Conservation (phyloP, 495 filamentous ascomycete species). For the Aspergillus egyptiacus region DNA sequence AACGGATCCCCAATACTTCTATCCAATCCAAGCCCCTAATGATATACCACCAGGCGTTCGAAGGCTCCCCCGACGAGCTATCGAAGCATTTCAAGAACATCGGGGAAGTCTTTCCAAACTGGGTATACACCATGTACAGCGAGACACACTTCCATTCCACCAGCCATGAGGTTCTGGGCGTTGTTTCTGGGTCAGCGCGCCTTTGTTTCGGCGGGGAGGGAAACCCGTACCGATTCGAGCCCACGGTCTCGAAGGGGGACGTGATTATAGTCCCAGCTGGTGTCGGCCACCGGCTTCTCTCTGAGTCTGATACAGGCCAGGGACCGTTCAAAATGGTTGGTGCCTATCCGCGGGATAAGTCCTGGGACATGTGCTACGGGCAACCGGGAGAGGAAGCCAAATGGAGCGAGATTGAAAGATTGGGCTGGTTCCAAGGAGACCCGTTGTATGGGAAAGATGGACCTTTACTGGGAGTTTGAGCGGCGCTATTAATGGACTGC, state of each 20-base stretch:
- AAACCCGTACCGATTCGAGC: constrained; percentile 53
- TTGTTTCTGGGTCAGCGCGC: constrained; percentile 50
- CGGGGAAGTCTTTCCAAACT: constrained; percentile 55
- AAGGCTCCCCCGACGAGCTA: constrained; percentile 42
- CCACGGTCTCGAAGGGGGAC: constrained; percentile 52
- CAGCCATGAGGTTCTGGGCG: constrained; percentile 59
- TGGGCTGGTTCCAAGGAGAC: constrained; percentile 54
- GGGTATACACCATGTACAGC: constrained; percentile 62
- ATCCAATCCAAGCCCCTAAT: constrained; percentile 58
- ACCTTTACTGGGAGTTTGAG: constrained; percentile 39
- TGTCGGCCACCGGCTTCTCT: constrained; percentile 55
- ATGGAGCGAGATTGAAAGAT: constrained; percentile 35
- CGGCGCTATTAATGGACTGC: not conserved
- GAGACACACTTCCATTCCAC: constrained; percentile 61
- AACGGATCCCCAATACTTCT: constrained; percentile 58
- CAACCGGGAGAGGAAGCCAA: constrained; percentile 45
- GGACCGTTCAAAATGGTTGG: constrained; percentile 60
- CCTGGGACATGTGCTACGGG: constrained; percentile 70
- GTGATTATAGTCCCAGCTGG: constrained; percentile 62
- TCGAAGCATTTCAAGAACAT: constrained; percentile 46
- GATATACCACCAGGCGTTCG: constrained; percentile 53
- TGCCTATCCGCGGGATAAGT: constrained; percentile 51
- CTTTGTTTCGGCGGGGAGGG: constrained; percentile 63
- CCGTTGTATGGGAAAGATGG: constrained; percentile 55
- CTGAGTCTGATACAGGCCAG: constrained; percentile 42